Evolutionary conservation across 192 early-diverging fungal genomes (phyloP), one percentile per base, ranked within the genome.

Genomic region (Coemansia sp.): DNA sequence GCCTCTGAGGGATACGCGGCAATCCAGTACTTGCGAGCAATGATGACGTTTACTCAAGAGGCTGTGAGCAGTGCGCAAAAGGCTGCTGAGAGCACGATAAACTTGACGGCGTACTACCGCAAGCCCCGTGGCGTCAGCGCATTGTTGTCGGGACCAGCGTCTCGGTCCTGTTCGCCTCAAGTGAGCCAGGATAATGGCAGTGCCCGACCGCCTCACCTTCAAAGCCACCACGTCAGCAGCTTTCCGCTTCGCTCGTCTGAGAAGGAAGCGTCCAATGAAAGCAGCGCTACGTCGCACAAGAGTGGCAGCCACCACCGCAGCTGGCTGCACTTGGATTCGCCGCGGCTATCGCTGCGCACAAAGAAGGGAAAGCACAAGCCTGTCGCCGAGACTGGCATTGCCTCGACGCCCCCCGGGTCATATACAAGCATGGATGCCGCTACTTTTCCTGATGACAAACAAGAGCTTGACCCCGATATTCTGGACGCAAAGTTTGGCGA

Each of bases 21-120:
- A n/a, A 85, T 95, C 39, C 80, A 85, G 37, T 88, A 83, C 46
- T 43, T 93, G 10, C 85, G 87, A 18, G 86, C 88, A 3, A 63
- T 91, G 55, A 89, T 94, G 84, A 91, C 94, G 10, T 95, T 93
- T 73, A 88, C 92, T 7, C 63, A 67, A 5, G 90, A 95, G 70
- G 72, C 78, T 9, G 86, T 95, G 67, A 68, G 77, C 11, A 59
- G 51, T 0, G 92, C 92, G 1, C 83, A 86, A 59, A 80, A 88
- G 39, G 77, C 88, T 1, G 82, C 91, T 7, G 82, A 87, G 53
- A 76, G 73, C 37, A 84, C 91, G 3, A 76, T 89, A 35, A 86
- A 89, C 42, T 67, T 91, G 37, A 83, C 89, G 1, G 58, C 74
- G 39, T 70, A 79, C 51, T 83, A 85, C 46, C 82, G 91, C n/a